Conservation (phyloP, 2,329 filamentous ascomycete species). For the Phyllosticta capitalensis region DNA sequence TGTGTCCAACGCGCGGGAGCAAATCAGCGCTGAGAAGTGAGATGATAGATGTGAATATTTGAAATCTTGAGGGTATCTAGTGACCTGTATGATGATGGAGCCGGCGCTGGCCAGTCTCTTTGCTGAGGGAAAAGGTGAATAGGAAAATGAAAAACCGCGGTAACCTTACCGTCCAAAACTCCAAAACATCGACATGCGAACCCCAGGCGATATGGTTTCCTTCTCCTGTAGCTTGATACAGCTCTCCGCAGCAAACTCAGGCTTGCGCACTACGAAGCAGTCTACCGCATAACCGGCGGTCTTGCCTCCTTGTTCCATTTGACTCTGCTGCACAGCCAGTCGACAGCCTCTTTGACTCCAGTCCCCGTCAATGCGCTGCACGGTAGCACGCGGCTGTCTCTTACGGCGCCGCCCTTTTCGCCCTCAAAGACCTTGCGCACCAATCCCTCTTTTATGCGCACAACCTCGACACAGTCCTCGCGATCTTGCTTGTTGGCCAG, state of each 20-base stretch:
- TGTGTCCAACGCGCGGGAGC: neutral
- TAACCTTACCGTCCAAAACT: neutral
- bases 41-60: neutral
- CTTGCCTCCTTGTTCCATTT: conserved; percentile 94
- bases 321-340: conserved; percentile 85
- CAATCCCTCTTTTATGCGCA: conserved; percentile 91
- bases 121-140: neutral
- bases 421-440: conserved; percentile 95
- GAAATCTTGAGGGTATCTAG: neutral
- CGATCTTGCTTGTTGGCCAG: conserved; percentile 96
- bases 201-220: neutral
- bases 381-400: conserved; percentile 84
- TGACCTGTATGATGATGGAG: neutral
- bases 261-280: too few species aligned
- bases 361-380: conserved; percentile 77
- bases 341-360: conserved; percentile 89
- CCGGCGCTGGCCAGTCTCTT: neutral
- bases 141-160: neutral
- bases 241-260: too few species aligned
- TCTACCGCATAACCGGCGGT: conserved; percentile 83
- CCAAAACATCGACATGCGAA: neutral
- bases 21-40: neutral
- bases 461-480: conserved; percentile 95
- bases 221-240: neutral
- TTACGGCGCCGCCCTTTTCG: conserved; percentile 73